These are phyloP conservation scores for Emericellopsis cladophorae DNA, from an alignment of 2,329 filamentous ascomycete genomes.

Conservation along the genomic window DNA sequence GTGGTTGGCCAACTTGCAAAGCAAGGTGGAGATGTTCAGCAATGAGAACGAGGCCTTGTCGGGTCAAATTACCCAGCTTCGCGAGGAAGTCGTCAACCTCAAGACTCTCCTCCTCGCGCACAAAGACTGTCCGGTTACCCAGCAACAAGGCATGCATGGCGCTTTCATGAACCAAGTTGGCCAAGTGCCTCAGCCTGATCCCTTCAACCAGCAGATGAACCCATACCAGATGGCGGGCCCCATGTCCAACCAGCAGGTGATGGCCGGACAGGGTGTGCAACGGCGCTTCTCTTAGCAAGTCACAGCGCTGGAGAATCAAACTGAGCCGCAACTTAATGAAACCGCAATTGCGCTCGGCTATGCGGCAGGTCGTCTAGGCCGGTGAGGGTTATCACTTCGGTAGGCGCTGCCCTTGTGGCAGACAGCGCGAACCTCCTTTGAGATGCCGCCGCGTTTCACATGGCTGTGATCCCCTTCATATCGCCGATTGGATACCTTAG, in stretches of 20 bases:
- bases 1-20: conserved; percentile 89
- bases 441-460: too few species aligned
- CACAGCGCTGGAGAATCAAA: too few species aligned
- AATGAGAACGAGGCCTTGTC: conserved; percentile 83
- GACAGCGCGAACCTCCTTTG: too few species aligned
- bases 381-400: too few species aligned
- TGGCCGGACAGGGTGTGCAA: conserved; percentile 40
- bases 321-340: not conserved
- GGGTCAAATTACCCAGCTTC: conserved; percentile 68
- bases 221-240: conserved; percentile 44
- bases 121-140: conserved; percentile 89
- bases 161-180: conserved; percentile 43
- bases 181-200: conserved; percentile 18
- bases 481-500: too few species aligned
- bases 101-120: conserved; percentile 89
- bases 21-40: conserved; percentile 87
- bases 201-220: conserved; percentile 43
- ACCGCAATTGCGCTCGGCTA: too few species aligned
- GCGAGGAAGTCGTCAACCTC: conserved; percentile 88
- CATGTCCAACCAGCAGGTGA: conserved; percentile 39
- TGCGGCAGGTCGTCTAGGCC: too few species aligned
- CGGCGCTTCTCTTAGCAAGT: conserved; percentile 40
- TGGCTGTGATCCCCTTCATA: too few species aligned
- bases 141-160: conserved; percentile 57
- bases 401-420: too few species aligned